phyloP scores from a whole-genome alignment of 2,329 filamentous ascomycete genomes.

The Ophiostoma sp. region DNA sequence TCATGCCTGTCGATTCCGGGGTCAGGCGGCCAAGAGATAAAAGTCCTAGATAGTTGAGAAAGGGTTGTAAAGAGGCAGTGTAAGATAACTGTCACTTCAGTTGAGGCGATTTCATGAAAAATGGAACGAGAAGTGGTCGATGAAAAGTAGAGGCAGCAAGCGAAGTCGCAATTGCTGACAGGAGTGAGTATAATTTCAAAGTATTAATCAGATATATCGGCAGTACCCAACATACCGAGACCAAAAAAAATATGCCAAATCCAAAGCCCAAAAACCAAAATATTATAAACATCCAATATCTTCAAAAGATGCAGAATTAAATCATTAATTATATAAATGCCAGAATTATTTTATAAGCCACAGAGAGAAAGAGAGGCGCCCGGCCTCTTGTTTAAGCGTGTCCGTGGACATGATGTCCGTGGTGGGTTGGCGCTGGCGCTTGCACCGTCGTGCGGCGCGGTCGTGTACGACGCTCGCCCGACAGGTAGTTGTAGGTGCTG shows the following conservation, averaged over 20 bases:
- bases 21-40: not conserved
- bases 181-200: no score
- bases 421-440: not conserved
- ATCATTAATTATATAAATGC: not conserved
- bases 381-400: not conserved
- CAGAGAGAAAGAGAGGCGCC: not conserved
- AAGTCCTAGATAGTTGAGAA: not conserved
- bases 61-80: not conserved
- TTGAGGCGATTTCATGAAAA: not conserved
- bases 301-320: not conserved
- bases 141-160: not conserved
- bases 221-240: no score
- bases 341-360: not conserved
- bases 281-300: not conserved
- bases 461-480: constrained; percentile 21
- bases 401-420: not conserved
- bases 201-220: no score
- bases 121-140: not conserved
- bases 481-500: constrained; percentile 25
- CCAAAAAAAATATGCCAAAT: no score
- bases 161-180: no score
- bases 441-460: not conserved
- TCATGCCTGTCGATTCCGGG: not conserved
- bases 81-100: not conserved
- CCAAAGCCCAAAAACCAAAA: not conserved